phyloP scores from a whole-genome alignment of 805 yeast genomes.

The Metschnikowia gelsemii region DNA sequence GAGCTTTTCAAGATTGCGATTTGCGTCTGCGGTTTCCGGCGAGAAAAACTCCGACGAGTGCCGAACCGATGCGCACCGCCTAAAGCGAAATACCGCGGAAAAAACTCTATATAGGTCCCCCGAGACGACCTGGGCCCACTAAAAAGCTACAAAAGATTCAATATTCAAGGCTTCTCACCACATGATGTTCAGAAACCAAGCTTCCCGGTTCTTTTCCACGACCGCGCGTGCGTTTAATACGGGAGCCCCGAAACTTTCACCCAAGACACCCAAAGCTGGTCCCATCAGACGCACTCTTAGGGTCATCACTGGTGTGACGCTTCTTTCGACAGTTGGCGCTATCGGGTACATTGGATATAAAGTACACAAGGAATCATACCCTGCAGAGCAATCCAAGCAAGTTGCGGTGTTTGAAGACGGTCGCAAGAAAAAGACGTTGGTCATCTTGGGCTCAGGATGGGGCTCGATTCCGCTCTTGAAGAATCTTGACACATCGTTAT shows the following conservation, averaged over 20 bases:
- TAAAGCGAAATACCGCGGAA: neutral
- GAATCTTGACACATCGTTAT: slow-evolving; percentile 78
- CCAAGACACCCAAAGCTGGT: slow-evolving; percentile 21
- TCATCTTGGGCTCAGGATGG: slow-evolving; percentile 91
- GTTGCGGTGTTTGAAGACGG: slow-evolving; percentile 55
- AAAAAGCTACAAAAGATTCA: too few relatives aligned
- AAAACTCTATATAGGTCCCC: neutral
- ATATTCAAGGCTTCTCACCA: neutral
- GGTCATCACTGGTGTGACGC: slow-evolving; percentile 46
- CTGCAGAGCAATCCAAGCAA: slow-evolving; percentile 60
- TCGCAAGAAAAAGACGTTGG: slow-evolving; percentile 67
- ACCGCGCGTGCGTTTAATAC: slow-evolving; percentile 24
- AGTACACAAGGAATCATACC: slow-evolving; percentile 61
- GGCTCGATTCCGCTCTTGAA: slow-evolving; percentile 85
- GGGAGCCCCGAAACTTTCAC: slow-evolving; percentile 15
- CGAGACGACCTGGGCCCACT: too few relatives aligned
- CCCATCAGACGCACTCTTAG: slow-evolving; percentile 46
- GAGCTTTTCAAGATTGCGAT: neutral
- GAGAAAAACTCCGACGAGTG: neutral
- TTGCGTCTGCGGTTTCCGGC: neutral
- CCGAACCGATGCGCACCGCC: neutral
- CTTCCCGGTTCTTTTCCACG: slow-evolving; percentile 25
- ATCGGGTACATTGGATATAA: slow-evolving; percentile 50
- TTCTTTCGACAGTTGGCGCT: slow-evolving; percentile 54
- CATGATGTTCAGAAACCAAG: slow-evolving; percentile 18